Percentiles rank a stretch among this genome's conserved stretches.
phyloP scores from a whole-genome alignment of 495 filamentous ascomycete genomes.

The Copromyces sp. region DNA sequence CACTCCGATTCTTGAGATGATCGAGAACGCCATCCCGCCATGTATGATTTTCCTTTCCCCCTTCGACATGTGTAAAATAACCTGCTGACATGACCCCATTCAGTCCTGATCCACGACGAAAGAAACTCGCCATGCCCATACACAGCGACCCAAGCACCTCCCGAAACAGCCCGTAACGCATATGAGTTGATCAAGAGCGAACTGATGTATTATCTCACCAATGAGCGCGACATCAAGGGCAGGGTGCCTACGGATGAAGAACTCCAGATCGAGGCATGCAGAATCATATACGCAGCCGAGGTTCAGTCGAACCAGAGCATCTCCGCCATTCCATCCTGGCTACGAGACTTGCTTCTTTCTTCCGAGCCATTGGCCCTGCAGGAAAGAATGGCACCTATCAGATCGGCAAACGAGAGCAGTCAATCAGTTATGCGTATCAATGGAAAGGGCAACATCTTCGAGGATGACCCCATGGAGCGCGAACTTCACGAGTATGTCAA shows the following conservation, averaged over 20 bases:
- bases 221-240: slow-evolving; percentile 19
- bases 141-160: slow-evolving; percentile 26
- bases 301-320: slow-evolving; percentile 17
- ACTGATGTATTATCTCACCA: slow-evolving; percentile 31
- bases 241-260: slow-evolving; percentile 30
- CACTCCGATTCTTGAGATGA: slow-evolving; percentile 41
- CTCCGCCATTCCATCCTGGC: slow-evolving; percentile 33
- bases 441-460: slow-evolving; percentile 38
- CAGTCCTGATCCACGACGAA: slow-evolving; percentile 48
- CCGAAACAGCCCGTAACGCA: slow-evolving; percentile 30
- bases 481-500: slow-evolving; percentile 40
- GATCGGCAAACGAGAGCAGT: slow-evolving; percentile 20
- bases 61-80: neutral
- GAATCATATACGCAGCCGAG: slow-evolving; percentile 32
- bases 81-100: slow-evolving; percentile 3
- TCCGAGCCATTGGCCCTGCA: slow-evolving; percentile 24
- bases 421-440: slow-evolving; percentile 33
- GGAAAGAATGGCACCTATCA: slow-evolving; percentile 28
- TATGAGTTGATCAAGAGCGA: slow-evolving; percentile 45
- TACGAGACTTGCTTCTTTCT: slow-evolving; percentile 43
- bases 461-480: slow-evolving; percentile 35
- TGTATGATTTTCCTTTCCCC: slow-evolving; percentile 28
- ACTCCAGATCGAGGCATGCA: slow-evolving; percentile 32
- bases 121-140: slow-evolving; percentile 39
- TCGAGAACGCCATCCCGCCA: slow-evolving; percentile 59